A percentile compares a stretch with the other conserved stretches of the same genome.
These are phyloP conservation scores for Populus simonii DNA, from an alignment of 345 rosid genomes.

Conservation along the genomic window DNA sequence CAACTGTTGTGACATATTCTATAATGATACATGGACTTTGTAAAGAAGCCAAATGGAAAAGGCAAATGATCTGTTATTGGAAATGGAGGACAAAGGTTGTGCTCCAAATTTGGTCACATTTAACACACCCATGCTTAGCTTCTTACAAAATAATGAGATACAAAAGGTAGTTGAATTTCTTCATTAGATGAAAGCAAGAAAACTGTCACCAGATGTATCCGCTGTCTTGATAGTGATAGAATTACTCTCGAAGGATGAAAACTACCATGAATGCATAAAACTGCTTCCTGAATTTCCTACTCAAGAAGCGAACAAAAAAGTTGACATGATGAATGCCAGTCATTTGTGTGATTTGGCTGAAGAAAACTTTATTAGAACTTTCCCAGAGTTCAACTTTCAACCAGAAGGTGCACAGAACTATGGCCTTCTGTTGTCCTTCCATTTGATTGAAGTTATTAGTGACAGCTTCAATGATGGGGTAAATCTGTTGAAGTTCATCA, in stretches of 20 bases:
- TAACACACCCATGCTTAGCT: constrained; percentile 18
- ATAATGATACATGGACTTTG: constrained; percentile 29
- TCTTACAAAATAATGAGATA: constrained; percentile 9
- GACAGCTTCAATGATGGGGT: not conserved
- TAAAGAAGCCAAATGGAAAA: constrained; percentile 7
- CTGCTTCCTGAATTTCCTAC: constrained; percentile 34
- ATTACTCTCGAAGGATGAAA: constrained; percentile 28
- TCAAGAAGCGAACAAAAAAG: not conserved
- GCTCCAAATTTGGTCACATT: constrained; percentile 20
- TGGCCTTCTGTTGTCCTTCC: not conserved
- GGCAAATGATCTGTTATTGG: constrained; percentile 18
- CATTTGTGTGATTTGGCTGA: not conserved
- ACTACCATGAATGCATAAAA: constrained; percentile 15
- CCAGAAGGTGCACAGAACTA: not conserved
- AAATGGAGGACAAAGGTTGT: constrained; percentile 32
- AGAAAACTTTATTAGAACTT: not conserved
- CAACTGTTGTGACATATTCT: constrained; percentile 24
- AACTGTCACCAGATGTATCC: constrained; percentile 22
- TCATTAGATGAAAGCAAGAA: constrained; percentile 33
- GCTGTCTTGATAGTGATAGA: constrained; percentile 22
- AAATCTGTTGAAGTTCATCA: not conserved
- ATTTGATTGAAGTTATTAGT: not conserved
- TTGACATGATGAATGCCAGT: not conserved
- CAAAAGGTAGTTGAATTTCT: constrained; percentile 25
- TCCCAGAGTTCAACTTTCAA: not conserved